Evolutionary conservation across 768 basidiomycete species (phyloP), one percentile per base, ranked within the genome.

Genomic region (Phylloporus sp.): DNA sequence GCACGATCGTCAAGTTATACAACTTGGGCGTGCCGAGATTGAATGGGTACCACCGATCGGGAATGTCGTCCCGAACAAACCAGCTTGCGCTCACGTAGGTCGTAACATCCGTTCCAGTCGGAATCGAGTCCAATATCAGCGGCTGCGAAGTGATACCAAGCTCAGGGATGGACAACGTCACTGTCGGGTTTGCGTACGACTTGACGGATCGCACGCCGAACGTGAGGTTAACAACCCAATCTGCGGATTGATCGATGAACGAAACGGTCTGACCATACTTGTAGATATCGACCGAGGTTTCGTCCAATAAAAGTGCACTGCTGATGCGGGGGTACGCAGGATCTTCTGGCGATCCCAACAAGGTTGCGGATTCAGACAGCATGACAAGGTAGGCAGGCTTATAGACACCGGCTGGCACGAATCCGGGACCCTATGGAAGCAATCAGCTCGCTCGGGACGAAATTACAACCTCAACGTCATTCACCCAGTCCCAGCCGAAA

Each of bases 401-500:
- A 58, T 70, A 71, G 22, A 81, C 71, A 1, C 79, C 79, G 37
- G 68, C 69, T 0, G 80, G 79, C 2, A 79, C 71, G 50, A 80
- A 81, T 0, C 78, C 80, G 31, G 78, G 79, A 15, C 74, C 77
- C 78, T 78, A 41, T 34, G 21, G 9, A 23, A 43, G 28, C 37
- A 36, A 39, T 33, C 21, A 35, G 46, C n/a, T 23, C 4, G 20
- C 1, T 17, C 28, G 5, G 13, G 14, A 32, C 5, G 5, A 31
- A 22, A 49, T 24, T 23, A 35, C 8, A 39, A 46, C 23, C 17
- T 9, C 23, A 4, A 26, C 18, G 20, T 21, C 18, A 4, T 45
- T 21, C 47, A 79, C 76, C 79, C 78, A 81, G 60, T 81, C 79
- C 78, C 79, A 82, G 1, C 80, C 79, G 49, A 79, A 81, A 55